Evolutionary conservation across 495 filamentous ascomycete genomes (phyloP), one percentile per base, ranked within the genome.

Genomic region (Tuber indicum): DNA sequence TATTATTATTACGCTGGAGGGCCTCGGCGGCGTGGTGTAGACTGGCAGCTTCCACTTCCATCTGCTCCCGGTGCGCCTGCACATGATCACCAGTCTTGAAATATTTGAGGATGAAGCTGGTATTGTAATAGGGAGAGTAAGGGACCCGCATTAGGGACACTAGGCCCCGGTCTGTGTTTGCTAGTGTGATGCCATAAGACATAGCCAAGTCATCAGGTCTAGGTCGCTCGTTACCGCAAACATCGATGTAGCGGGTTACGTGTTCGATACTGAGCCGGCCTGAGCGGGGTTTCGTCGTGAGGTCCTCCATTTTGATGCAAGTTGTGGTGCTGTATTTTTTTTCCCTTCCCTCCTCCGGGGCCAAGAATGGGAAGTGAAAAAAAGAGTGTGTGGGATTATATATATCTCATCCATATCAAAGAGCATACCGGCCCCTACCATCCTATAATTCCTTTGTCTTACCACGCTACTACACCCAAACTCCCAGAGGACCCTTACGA

Each of bases 191-290:
- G 3, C n/a, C 58, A 12, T 26, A 26, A 26, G 3, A 10, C 10
- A 0, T 0, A 17, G 0, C 1, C 26, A 66, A 32, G 0, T 32
- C n/a, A 17, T 4, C 58, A 12, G 3, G 0, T 0, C 8, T 10
- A 23, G 52, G n/a, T 32, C 32, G 32, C 32, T 32, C 32, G 1
- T 32, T 1, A 32, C 32, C 32, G 32, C 32, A 32, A 32, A 32
- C 32, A 0, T 32, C 32, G 32, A 32, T 32, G 32, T 32, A 32
- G 32, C 32, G 32, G 32, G 32, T 32, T 32, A 46, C 1, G 14
- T 17, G 12, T 17, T 10, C 7, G 0, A 1, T 17, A 26, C 32
- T 17, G 58, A 26, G 58, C n/a, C 9, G n/a, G 58, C 58, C 58
- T 17, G 26, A 6, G 2, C 5, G 58, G 14, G n/a, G 58, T 66